Conservation (phyloP, 352 stramenopile genomes). For the Phytophthora capsici region DNA sequence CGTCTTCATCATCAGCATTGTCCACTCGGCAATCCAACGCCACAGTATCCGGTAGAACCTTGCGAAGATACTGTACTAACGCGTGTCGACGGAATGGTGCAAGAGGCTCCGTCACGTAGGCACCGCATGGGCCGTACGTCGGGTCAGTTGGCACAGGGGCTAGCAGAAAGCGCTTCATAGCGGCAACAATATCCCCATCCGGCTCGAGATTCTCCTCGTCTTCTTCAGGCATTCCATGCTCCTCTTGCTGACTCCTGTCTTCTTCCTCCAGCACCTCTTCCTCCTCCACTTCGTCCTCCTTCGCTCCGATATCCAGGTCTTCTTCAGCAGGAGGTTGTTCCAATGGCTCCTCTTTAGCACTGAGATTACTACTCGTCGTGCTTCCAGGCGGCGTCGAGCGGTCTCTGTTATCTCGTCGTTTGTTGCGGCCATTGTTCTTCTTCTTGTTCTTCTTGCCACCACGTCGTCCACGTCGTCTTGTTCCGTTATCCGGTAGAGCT, state of each 20-base stretch:
- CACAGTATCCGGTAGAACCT: conserved; percentile 46
- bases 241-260: conserved; percentile 19
- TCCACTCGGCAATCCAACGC: conserved; percentile 74
- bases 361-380: conserved; percentile 15
- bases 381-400: conserved; percentile 17
- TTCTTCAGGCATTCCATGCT: conserved; percentile 9
- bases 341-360: conserved; percentile 24
- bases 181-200: conserved; percentile 26
- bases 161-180: conserved; percentile 52
- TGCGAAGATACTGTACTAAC: conserved; percentile 56
- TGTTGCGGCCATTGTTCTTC: conserved; percentile 37
- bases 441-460: conserved; percentile 46
- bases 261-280: conserved; percentile 28
- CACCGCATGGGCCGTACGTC: conserved; percentile 31
- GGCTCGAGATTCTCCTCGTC: conserved; percentile 23
- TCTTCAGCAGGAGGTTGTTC: conserved; percentile 23
- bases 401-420: conserved; percentile 18
- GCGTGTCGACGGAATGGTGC: conserved; percentile 70
- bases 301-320: conserved; percentile 7
- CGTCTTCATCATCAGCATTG: conserved; percentile 52
- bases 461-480: conserved; percentile 28
- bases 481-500: conserved; percentile 23
- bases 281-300: conserved; percentile 31
- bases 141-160: conserved; percentile 32
- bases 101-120: conserved; percentile 64